Conservation (phyloP, 2,329 filamentous ascomycete species). For the Arthrinium puccinioides region DNA sequence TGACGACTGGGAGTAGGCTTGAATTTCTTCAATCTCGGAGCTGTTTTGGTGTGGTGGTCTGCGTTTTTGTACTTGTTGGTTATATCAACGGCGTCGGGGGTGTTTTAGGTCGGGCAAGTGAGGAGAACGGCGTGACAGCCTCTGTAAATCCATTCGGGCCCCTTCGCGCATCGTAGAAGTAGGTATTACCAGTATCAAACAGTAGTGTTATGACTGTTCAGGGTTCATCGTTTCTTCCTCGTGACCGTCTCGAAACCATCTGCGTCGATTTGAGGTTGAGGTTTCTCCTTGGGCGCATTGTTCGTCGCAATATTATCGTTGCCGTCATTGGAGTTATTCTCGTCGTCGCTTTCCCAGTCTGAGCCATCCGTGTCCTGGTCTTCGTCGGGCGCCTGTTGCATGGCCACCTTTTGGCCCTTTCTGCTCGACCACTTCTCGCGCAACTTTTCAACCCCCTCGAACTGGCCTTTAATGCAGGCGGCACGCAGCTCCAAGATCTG, state of each 20-base stretch:
- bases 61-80: conserved; percentile 5
- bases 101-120: conserved; percentile 9
- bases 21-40: neutral
- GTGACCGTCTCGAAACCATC: conserved; percentile 75
- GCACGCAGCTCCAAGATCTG: conserved; percentile 62
- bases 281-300: conserved; percentile 55
- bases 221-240: conserved; percentile 51
- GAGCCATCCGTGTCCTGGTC: conserved; percentile 34
- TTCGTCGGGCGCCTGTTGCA: conserved; percentile 17
- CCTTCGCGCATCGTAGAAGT: too few species aligned
- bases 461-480: conserved; percentile 58
- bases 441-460: conserved; percentile 57
- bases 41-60: neutral
- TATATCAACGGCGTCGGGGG: conserved; percentile 12
- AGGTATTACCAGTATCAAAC: too few species aligned
- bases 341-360: conserved; percentile 47
- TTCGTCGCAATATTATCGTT: conserved; percentile 45
- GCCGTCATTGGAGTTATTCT: conserved; percentile 55
- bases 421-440: conserved; percentile 54
- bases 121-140: conserved; percentile 9
- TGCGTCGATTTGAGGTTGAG: conserved; percentile 66
- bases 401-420: conserved; percentile 50
- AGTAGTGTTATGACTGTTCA: conserved; percentile 4
- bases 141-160: conserved; percentile 21
- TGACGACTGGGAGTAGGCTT: conserved; percentile 37